These are phyloP conservation scores for Solanum dulcamara DNA, from an alignment of 257 asterid genomes.

Conservation along the genomic window DNA sequence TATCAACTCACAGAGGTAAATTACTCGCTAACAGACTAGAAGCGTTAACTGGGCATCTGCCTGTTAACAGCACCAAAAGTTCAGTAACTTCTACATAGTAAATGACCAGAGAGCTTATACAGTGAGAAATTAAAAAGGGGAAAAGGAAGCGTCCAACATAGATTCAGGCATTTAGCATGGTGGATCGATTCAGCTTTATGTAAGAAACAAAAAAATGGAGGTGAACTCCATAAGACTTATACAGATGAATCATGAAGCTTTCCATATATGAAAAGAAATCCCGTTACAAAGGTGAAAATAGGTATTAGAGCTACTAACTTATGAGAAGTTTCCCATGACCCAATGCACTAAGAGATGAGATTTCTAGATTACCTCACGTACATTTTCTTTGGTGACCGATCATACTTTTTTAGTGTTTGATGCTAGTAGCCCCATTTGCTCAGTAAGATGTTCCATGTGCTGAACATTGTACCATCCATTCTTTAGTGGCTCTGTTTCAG, in stretches of 20 bases:
- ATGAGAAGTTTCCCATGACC: background rate
- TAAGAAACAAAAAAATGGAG: background rate
- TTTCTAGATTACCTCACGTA: background rate
- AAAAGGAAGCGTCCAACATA: background rate
- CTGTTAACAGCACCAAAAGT: background rate
- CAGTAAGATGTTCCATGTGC: conserved; percentile 56
- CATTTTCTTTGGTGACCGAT: background rate
- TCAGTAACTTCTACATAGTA: background rate
- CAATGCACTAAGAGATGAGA: background rate
- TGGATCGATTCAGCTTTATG: background rate
- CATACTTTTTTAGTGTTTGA: conserved; percentile 31
- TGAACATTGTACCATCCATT: conserved; percentile 51
- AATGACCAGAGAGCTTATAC: conserved; percentile 41
- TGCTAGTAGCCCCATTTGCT: conserved; percentile 76
- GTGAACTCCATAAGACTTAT: background rate
- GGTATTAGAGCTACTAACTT: background rate
- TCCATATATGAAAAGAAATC: background rate
- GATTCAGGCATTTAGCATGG: background rate
- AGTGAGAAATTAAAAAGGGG: conserved; percentile 43
- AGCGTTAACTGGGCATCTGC: background rate
- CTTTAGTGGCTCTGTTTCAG: conserved; percentile 19
- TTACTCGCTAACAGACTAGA: background rate
- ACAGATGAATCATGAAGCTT: background rate
- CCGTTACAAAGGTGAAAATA: background rate
- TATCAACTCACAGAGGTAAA: background rate